Evolutionary conservation across 495 filamentous ascomycete genomes (phyloP).

Genomic region (Tuber indicum): DNA sequence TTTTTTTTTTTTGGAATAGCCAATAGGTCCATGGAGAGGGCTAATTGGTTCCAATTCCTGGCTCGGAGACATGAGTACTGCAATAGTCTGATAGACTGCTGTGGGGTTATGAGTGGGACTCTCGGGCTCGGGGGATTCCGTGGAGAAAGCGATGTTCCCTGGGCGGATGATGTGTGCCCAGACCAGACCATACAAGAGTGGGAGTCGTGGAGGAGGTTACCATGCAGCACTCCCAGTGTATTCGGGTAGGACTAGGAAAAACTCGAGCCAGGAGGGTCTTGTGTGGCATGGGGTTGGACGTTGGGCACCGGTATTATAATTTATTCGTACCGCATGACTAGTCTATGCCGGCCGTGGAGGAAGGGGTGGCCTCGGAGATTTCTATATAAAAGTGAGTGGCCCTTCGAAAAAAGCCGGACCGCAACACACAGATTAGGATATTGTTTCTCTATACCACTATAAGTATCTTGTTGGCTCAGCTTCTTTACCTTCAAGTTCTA

Average conservation of each 20-base stretch:
- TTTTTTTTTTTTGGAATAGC: too few species aligned
- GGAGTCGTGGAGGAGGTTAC: background rate
- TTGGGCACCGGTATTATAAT: background rate
- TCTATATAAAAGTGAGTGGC: background rate
- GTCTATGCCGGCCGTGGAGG: background rate
- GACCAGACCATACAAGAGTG: background rate
- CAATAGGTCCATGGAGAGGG: too few species aligned
- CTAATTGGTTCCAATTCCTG: too few species aligned
- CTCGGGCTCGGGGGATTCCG: background rate
- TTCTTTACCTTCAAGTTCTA: background rate
- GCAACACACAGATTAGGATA: background rate
- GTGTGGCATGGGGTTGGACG: background rate
- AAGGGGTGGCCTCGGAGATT: background rate
- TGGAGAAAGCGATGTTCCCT: background rate
- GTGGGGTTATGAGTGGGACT: background rate
- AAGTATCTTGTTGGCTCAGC: background rate
- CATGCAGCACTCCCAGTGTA: background rate
- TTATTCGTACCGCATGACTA: background rate
- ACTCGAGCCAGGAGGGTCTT: background rate
- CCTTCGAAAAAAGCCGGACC: background rate
- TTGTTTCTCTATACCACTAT: background rate
- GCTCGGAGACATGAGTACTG: too few species aligned
- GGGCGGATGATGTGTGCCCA: background rate
- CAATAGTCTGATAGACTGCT: too few species aligned
- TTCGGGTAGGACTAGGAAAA: background rate